phyloP scores from a whole-genome alignment of 495 filamentous ascomycete species.

The Penicillium maclennaniae region DNA sequence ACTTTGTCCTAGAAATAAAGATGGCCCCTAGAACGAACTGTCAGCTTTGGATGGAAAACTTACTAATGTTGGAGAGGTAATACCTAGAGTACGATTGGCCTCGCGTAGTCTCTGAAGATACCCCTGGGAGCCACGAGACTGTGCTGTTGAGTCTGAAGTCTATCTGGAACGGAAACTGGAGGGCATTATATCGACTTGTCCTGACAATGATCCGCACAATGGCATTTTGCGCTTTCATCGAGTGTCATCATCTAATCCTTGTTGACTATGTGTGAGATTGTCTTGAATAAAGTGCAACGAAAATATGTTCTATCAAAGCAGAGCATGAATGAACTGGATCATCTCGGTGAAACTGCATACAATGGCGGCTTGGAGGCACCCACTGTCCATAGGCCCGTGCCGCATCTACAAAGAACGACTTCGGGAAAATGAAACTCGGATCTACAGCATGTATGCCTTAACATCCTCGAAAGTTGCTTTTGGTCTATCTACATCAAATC shows the following conservation, averaged over 20 bases:
- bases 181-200: conserved; percentile 8
- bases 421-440: not conserved
- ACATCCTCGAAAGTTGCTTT: conserved; percentile 1
- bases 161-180: not conserved
- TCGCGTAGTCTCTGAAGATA: not conserved
- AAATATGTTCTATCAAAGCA: conserved; percentile 1
- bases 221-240: not conserved
- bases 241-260: conserved; percentile 3
- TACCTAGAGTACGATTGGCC: not conserved
- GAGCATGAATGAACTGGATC: not conserved
- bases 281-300: not conserved
- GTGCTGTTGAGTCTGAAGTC: not conserved
- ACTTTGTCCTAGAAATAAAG: not conserved
- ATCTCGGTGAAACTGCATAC: not conserved
- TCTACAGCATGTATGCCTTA: conserved; percentile 8
- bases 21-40: not conserved
- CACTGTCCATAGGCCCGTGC: not conserved
- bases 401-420: not conserved
- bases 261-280: conserved; percentile 3
- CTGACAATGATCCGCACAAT: not conserved
- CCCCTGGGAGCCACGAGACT: not conserved
- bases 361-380: not conserved
- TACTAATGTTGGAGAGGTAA: not conserved
- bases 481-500: conserved; percentile 14
- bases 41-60: not conserved